Base-by-base conservation (phyloP, 2,329 filamentous ascomycete genomes). In the Chrysosporium keratinophilum region DNA sequence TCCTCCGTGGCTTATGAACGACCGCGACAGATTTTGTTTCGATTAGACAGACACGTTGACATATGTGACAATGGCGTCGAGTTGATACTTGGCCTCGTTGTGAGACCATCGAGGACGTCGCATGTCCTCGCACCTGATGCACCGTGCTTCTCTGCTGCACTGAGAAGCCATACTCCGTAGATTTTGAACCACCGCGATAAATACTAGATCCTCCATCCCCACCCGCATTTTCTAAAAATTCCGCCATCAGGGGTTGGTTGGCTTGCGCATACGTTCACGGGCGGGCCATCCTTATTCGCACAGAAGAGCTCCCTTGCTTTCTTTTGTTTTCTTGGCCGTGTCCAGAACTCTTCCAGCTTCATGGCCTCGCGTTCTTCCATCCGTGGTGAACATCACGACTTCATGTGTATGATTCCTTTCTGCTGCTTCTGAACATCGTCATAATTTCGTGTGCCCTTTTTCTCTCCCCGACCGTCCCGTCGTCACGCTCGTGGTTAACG, bases 241-340 rank as follows among this genome's bases (percentile, higher is more conserved):
- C 42, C 48, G 37, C 42, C 39, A 39, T 43, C 48, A 50, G 48
- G 48, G 48, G 48, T 14, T 43, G 19, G 19, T 23, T 50, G 35
- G 41, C 31, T 50, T 43, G 39, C 37, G 10, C 19, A 39, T 31
- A 31, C 15, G 31, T n/a, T 41, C 23, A 28, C 23, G 20, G 45
- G n/a, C 20, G 33, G 28, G 15, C 23, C 33, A 5, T 34, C 23
- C 23, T 28, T 50, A 17, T 43, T 43, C 37, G 23, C 15, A 33
- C 37, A 31, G 7, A 19, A 41, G 23, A 28, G 23, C 23, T 31
- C 10, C 44, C 31, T 15, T 31, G 7, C 12, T 11, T 10, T 35
- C 5, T 23, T 17, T 23, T 35, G 28, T n/a, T 47, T 35, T 31
- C 31, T 47, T 47, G 14, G n/a, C 42, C 42, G 9, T 47, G 31